Evolutionary conservation across 106 monocot genomes (phyloP).

Genomic region (Dendrobium nobile): DNA sequence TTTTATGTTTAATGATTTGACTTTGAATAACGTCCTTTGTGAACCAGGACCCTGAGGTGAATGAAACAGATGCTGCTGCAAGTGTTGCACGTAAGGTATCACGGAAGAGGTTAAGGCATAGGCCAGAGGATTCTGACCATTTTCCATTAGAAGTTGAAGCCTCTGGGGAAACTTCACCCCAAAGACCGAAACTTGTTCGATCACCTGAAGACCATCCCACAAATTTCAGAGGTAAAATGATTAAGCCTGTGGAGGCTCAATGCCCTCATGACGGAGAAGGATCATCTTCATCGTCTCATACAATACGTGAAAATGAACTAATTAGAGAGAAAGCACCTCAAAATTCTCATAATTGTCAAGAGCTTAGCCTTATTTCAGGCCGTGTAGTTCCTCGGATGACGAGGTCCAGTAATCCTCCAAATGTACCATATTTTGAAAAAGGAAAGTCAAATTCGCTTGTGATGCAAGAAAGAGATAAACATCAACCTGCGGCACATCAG

Average conservation of each 20-base stretch:
- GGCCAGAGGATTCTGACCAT: slow-evolving; percentile 8
- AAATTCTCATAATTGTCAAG: slow-evolving; percentile 2
- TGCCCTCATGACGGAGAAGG: background rate
- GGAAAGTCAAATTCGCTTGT: background rate
- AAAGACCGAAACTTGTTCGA: slow-evolving; percentile 7
- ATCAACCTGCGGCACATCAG: slow-evolving; percentile 1
- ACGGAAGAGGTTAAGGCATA: slow-evolving; percentile 18
- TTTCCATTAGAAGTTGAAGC: background rate
- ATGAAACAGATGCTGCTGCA: slow-evolving; percentile 5
- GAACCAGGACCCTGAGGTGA: slow-evolving; percentile 4
- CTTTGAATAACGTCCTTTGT: background rate
- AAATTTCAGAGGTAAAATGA: slow-evolving; percentile 1
- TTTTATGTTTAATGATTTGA: background rate
- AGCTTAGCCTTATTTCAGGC: too few relatives aligned
- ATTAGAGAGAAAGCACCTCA: background rate
- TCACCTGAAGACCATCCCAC: slow-evolving; percentile 2
- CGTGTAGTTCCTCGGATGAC: too few relatives aligned
- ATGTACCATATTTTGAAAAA: background rate
- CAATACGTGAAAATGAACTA: background rate
- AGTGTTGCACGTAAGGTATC: slow-evolving; percentile 4
- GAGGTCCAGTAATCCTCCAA: background rate
- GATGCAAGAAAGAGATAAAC: slow-evolving; percentile 13
- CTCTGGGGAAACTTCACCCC: background rate
- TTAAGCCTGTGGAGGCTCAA: background rate
- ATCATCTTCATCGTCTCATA: background rate